Evolutionary conservation across 345 rosid species (phyloP).

Genomic region (Citrus cavaleriei): DNA sequence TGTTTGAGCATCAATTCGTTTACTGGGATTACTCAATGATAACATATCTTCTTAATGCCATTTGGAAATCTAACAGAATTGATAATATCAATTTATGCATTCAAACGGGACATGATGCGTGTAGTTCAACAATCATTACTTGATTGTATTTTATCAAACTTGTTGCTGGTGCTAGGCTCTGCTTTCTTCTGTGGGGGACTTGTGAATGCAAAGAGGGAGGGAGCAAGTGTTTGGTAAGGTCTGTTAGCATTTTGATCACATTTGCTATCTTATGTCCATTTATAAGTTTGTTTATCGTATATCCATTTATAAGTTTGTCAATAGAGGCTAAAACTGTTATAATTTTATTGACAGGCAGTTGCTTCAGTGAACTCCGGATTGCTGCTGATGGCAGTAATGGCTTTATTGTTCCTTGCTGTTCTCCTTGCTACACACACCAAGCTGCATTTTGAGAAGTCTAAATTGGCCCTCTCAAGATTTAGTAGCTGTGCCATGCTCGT

Average conservation of each 20-base stretch:
- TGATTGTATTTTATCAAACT: conserved; percentile 52
- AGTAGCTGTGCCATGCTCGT: conserved; percentile 50
- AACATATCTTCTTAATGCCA: background rate
- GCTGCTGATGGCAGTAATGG: conserved; percentile 48
- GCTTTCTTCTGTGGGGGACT: conserved; percentile 53
- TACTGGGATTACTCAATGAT: background rate
- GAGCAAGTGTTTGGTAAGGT: conserved; percentile 48
- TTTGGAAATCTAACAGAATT: conserved; percentile 50
- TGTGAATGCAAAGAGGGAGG: conserved; percentile 27
- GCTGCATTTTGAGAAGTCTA: conserved; percentile 47
- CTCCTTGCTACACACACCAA: conserved; percentile 48
- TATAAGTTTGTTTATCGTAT: too few species aligned
- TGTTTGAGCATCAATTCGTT: background rate
- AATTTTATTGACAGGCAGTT: background rate
- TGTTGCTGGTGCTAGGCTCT: conserved; percentile 54
- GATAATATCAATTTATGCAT: conserved; percentile 47
- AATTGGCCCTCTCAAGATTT: conserved; percentile 51
- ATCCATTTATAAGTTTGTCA: background rate
- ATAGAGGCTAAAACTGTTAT: background rate
- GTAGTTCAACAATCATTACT: conserved; percentile 55
- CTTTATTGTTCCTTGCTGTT: conserved; percentile 42
- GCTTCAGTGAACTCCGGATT: conserved; percentile 34
- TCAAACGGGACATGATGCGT: conserved; percentile 36
- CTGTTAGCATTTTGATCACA: background rate
- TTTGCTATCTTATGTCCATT: background rate